Percentiles rank a stretch among this genome's conserved stretches.
Evolutionary conservation across 306 rosid genomes (phyloP).

Genomic region (Quercus aquifolioides): DNA sequence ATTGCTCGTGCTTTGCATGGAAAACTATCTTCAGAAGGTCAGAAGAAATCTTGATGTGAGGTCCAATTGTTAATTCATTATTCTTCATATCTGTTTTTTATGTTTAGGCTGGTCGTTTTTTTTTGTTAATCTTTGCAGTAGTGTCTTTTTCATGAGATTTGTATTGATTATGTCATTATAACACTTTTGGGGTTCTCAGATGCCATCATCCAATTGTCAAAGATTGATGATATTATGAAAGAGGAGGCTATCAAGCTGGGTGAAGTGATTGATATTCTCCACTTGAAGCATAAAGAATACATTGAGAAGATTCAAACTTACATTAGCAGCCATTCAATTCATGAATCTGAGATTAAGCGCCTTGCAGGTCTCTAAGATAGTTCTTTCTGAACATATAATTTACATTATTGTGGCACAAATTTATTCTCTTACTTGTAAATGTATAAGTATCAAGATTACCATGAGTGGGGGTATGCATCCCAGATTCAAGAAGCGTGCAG

Average conservation of each 20-base stretch:
- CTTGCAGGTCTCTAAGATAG: conserved; percentile 53
- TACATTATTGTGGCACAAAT: neutral
- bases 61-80: conserved; percentile 20
- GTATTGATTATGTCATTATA: conserved; percentile 21
- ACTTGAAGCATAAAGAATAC: conserved; percentile 63
- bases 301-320: conserved; percentile 45
- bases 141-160: conserved; percentile 18
- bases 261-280: conserved; percentile 58
- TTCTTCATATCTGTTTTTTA: neutral
- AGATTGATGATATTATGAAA: conserved; percentile 76
- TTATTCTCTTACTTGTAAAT: neutral
- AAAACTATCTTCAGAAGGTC: conserved; percentile 71
- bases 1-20: conserved; percentile 43
- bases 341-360: conserved; percentile 59
- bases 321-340: conserved; percentile 37
- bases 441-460: neutral
- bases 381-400: conserved; percentile 1
- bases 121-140: conserved; percentile 5
- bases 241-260: conserved; percentile 61
- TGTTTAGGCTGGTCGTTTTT: conserved; percentile 6
- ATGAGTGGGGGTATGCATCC: neutral
- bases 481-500: conserved; percentile 12
- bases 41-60: conserved; percentile 22
- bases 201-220: conserved; percentile 57
- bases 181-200: conserved; percentile 51